Conservation (phyloP, 2,329 filamentous ascomycete species). For the Chaetoscypha palmicola region DNA sequence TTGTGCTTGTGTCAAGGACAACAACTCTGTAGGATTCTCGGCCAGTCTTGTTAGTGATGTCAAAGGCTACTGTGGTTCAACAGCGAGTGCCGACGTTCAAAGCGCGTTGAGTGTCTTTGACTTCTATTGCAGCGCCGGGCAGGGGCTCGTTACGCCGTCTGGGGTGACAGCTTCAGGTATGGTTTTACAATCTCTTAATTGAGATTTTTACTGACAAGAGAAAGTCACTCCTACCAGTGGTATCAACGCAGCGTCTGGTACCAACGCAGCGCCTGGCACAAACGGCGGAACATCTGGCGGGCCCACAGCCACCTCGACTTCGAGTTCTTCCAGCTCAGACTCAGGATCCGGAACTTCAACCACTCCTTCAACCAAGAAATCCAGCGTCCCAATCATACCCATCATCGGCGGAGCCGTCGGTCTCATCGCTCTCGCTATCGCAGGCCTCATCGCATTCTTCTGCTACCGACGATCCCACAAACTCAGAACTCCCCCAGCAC, state of each 20-base stretch:
- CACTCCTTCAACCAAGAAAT: not conserved
- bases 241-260: not conserved
- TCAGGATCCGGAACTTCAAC: not conserved
- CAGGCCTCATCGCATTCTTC: conserved; percentile 6
- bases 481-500: not conserved
- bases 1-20: conserved; percentile 16
- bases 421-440: conserved; percentile 3
- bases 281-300: not conserved
- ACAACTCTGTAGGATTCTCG: conserved; percentile 8
- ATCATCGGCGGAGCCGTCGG: conserved; percentile 13
- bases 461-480: conserved; percentile 8
- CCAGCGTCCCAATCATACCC: conserved; percentile 8
- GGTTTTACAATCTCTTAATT: no score
- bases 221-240: not conserved
- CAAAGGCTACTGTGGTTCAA: conserved; percentile 9
- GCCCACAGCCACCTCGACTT: not conserved
- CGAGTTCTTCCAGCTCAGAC: not conserved
- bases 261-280: not conserved
- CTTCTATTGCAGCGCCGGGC: conserved; percentile 16
- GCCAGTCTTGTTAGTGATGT: conserved; percentile 7
- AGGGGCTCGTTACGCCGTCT: conserved; percentile 11
- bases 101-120: conserved; percentile 13
- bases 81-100: conserved; percentile 11
- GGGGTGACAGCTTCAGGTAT: conserved; percentile 12
- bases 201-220: no score